Evolutionary conservation across 208 protist species (phyloP), one percentile per base, ranked within the genome.

Genomic region (Leishmania turanica): DNA sequence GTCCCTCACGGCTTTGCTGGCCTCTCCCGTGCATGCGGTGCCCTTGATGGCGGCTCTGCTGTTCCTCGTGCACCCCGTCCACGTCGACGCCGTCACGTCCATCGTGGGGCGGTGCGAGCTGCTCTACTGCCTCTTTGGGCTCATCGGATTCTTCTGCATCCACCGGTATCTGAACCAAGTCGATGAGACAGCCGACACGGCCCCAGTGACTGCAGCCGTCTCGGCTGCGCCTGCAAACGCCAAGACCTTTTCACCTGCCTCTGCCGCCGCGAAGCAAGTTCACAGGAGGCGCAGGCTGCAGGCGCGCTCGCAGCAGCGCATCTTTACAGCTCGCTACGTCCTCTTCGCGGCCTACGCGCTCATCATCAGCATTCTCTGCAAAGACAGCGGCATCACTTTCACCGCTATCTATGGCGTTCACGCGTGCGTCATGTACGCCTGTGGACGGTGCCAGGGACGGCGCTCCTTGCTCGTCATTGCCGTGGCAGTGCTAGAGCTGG

Each of bases 341-440:
- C n/a, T n/a, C n/a, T n/a, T n/a, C n/a, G n/a, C n/a, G n/a, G n/a
- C n/a, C n/a, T n/a, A n/a, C n/a, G n/a, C n/a, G n/a, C n/a, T n/a
- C n/a, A n/a, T n/a, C n/a, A n/a, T n/a, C n/a, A n/a, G n/a, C n/a
- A n/a, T n/a, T n/a, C n/a, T 93, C 24, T 90, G 83, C 64, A 97
- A 97, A 68, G 94, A 97, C 70, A 95, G 87, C 62, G 94, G 91
- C n/a, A 87, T 97, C 73, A 90, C 89, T 13, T 90, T 96, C 76
- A 85, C 86, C 51, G 91, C 85, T 34, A 31, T 96, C 49, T 89
- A 89, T 56, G 37, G 90, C 27, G 75, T 90, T 24, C 90, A 93
- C 82, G 90, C 89, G 19, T 74, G 78, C 42, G 72, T 89, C 8
- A 68, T 92, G 75, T 88, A 88, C 76, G 77, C 15, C n/a, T 80